Percentiles rank a stretch among this genome's conserved stretches.
Evolutionary conservation across 345 rosid genomes (phyloP).

Genomic region (Acer saccharum): DNA sequence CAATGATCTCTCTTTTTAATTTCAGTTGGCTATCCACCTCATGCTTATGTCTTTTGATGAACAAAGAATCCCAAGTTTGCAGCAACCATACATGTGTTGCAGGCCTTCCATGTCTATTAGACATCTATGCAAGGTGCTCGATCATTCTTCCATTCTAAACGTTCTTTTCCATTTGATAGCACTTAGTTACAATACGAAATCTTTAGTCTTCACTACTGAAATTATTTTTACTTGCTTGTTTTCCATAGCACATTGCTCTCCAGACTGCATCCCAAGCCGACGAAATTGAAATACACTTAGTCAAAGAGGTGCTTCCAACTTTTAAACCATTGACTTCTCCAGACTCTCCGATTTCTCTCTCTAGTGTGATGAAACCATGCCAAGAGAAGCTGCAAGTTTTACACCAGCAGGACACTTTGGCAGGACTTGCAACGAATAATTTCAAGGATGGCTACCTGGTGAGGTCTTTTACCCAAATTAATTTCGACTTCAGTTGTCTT

Average conservation of each 20-base stretch:
- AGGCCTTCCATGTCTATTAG: slow-evolving; percentile 43
- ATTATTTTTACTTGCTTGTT: slow-evolving; percentile 8
- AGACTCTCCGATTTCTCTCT: background rate
- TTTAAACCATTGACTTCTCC: slow-evolving; percentile 20
- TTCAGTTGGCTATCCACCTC: slow-evolving; percentile 47
- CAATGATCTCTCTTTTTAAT: slow-evolving; percentile 15
- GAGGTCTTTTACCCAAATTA: slow-evolving; percentile 12
- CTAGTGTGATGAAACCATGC: slow-evolving; percentile 25
- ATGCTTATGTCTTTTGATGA: slow-evolving; percentile 50
- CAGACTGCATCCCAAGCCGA: slow-evolving; percentile 45
- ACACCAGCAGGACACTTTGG: slow-evolving; percentile 44
- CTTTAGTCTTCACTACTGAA: background rate
- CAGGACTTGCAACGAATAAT: slow-evolving; percentile 28
- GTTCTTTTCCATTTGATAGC: background rate
- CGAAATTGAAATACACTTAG: slow-evolving; percentile 44
- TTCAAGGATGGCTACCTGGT: slow-evolving; percentile 43
- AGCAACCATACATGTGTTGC: slow-evolving; percentile 50
- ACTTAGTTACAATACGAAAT: background rate
- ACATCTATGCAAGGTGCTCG: slow-evolving; percentile 41
- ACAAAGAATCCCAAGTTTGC: slow-evolving; percentile 43
- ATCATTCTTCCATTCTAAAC: slow-evolving; percentile 7
- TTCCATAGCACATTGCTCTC: slow-evolving; percentile 46
- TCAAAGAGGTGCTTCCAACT: slow-evolving; percentile 34
- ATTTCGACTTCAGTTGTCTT: background rate
- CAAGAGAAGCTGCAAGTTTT: slow-evolving; percentile 41